Evolutionary conservation across 176 grass and related monocot species (phyloP), one percentile per base, ranked within the genome.

Genomic region (Thalia dealbata): DNA sequence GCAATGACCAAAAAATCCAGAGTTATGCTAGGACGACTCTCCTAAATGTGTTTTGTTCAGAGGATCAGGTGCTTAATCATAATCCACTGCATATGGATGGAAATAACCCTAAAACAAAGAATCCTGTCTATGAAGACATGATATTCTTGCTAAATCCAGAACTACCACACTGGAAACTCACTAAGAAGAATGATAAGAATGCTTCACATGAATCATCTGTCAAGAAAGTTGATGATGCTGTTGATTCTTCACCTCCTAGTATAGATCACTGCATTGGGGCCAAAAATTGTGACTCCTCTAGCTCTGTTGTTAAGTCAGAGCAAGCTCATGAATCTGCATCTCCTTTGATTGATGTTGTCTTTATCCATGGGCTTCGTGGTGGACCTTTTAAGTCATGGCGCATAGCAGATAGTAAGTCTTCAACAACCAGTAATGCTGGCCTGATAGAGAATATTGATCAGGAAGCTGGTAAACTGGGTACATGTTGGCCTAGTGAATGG

Each of bases 401-500:
- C 50, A 97, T 97, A 86, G 89, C 93, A 64, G 93, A 97, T 84
- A 84, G 92, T 75, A 97, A 97, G 69, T 97, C 89, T 74, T 92
- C 89, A 74, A 97, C 89, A 74, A 92, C 89, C 58, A 92, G 79
- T 48, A 86, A 97, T 83, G 84, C 87, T 63, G 93, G 93, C 77
- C 76, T 97, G 65, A 84, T 97, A 45, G 93, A 97, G 86, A 90
- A 81, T 68, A 97, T 97, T 64, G 93, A 97, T 6, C 76, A 92
- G 79, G 93, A 97, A 77, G 93, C 93, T 73, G 93, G 93, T 54
- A 92, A 92, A 82, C 78, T 90, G 78, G 93, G 89, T 11, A 97
- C 93, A 56, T 97, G 89, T 73, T 97, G 93, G 93, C 93, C 93
- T 66, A 90, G 89, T 64, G 87, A 97, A 79, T 97, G 93, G 93